phyloP scores from a whole-genome alignment of 2,329 filamentous ascomycete genomes.

The Nakataea oryzae region DNA sequence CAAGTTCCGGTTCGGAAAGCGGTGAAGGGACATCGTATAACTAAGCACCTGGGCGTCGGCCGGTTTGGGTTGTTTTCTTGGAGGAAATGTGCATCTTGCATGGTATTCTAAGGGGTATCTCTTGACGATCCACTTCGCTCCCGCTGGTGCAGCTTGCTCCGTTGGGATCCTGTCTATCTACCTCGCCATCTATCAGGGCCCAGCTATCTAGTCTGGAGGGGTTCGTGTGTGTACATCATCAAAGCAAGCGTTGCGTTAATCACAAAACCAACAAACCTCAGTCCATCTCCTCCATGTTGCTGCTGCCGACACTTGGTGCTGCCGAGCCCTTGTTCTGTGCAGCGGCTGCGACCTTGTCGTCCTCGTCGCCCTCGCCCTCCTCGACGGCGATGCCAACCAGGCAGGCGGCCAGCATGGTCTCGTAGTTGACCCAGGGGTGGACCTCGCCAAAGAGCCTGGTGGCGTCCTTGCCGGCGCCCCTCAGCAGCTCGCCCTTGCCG shows the following conservation, averaged over 20 bases:
- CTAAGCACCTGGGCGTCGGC: background rate
- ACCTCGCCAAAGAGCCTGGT: slow-evolving; percentile 55
- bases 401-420: slow-evolving; percentile 56
- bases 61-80: too few species aligned
- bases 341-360: slow-evolving; percentile 8
- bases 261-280: slow-evolving; percentile 14
- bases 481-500: slow-evolving; percentile 62
- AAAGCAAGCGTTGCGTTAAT: background rate
- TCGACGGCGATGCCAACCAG: slow-evolving; percentile 53
- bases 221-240: too few species aligned
- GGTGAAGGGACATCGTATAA: slow-evolving; percentile 23
- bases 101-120: background rate
- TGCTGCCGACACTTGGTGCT: slow-evolving; percentile 11
- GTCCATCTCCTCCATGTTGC: slow-evolving; percentile 52
- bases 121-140: background rate
- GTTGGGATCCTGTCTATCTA: background rate
- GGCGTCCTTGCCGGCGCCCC: slow-evolving; percentile 50
- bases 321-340: slow-evolving; percentile 4
- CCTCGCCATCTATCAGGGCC: background rate
- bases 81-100: background rate
- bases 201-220: too few species aligned
- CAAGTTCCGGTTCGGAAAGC: slow-evolving; percentile 44
- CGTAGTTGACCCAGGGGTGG: slow-evolving; percentile 64
- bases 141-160: background rate
- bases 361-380: slow-evolving; percentile 35